phyloP scores from a whole-genome alignment of 2,329 filamentous ascomycete genomes.

The Fusarium brevicatenulatum region DNA sequence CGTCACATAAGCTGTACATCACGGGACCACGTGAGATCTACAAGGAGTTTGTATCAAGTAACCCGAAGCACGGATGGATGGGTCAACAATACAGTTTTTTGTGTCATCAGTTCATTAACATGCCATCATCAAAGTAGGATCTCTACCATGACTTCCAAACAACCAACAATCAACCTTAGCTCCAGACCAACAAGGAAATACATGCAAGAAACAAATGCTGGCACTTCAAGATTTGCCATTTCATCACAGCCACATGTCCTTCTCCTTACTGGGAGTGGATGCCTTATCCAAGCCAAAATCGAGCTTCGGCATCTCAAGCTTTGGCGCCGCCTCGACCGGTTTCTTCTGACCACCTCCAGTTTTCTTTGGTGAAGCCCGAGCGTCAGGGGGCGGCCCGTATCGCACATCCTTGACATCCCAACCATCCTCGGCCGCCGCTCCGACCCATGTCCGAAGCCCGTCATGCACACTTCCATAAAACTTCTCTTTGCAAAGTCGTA shows the following conservation, averaged over 20 bases:
- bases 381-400: conserved; percentile 67
- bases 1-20: conserved; percentile 2
- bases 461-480: conserved; percentile 95
- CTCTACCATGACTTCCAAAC: conserved; percentile 44
- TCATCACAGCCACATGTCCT: conserved; percentile 48
- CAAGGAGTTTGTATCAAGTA: conserved; percentile 20
- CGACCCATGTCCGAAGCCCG: conserved; percentile 88
- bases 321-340: conserved; percentile 66
- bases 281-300: conserved; percentile 58
- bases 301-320: conserved; percentile 69
- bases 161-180: conserved; percentile 43
- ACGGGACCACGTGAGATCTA: conserved; percentile 12
- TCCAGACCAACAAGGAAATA: conserved; percentile 39
- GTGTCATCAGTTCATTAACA: conserved; percentile 54
- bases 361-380: conserved; percentile 48
- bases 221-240: conserved; percentile 15
- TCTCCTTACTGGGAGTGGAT: conserved; percentile 44
- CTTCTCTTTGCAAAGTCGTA: conserved; percentile 96
- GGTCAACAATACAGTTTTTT: conserved; percentile 36
- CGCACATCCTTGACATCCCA: conserved; percentile 88
- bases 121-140: conserved; percentile 49
- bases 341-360: conserved; percentile 55
- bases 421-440: conserved; percentile 84
- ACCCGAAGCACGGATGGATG: conserved; percentile 10
- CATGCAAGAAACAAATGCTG: conserved; percentile 37